Evolutionary conservation across 2,329 filamentous ascomycete species (phyloP), one percentile per base, ranked within the genome.

Genomic region (Didymella segeticola): DNA sequence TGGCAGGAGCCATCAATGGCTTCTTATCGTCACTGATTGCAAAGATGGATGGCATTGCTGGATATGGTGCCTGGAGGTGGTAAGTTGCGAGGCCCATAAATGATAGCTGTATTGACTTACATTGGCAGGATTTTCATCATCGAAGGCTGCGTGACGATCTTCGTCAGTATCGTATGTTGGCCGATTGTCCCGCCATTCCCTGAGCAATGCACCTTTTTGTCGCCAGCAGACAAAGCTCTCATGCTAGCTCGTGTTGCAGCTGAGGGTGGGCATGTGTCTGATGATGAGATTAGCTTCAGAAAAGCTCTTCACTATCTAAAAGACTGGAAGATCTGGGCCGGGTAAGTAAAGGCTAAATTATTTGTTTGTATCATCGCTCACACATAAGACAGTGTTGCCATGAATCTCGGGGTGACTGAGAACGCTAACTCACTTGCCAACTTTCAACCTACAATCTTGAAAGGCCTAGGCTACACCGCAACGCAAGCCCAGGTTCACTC

Each of bases 251-350:
- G 83, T 2, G 75, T 85, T 0, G 71, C 74, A 15, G 71, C 78
- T 34, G 82, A 85, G 61, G 68, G 64, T 22, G 64, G 77, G 0
- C 70, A 77, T 49, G 78, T 81, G 56, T 68, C 75, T 22, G 78
- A 85, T 25, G 76, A 78, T 25, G 60, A 74, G 41, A 69, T 71
- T 6, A 78, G 83, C 53, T 61, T 83, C 41, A 79, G 77, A 70
- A 73, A 74, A 29, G 81, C 80, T 6, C 31, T 64, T 0, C 20
- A 60, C 5, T 62, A 60, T 26, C 64, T 85, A n/a, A 68, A 78
- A 27, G 82, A 82, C 67, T 85, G 69, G 83, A 84, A 77, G 82
- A 83, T 75, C 78, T 82, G 67, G 79, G 81, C 48, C 80, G 82
- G 67, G 81, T 80, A 7, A 69, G 77, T 11, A 9, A 15, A n/a